phyloP scores from a whole-genome alignment of 306 rosid genomes.

The Malus sylvestris region DNA sequence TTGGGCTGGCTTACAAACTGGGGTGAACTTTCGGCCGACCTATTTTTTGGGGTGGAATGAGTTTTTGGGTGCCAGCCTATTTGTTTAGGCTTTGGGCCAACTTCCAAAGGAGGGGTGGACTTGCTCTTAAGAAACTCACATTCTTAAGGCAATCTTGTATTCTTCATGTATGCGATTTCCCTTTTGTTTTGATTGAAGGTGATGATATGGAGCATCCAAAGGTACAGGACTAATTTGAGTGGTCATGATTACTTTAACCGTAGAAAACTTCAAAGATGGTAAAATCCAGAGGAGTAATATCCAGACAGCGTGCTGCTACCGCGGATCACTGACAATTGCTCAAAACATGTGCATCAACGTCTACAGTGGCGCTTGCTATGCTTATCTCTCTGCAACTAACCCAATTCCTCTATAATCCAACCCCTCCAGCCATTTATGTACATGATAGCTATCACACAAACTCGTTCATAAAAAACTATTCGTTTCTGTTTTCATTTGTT shows the following conservation, averaged over 20 bases:
- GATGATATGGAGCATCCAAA: not conserved
- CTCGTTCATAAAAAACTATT: too few relatives aligned
- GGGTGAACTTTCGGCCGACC: too few relatives aligned
- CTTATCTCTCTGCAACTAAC: not conserved
- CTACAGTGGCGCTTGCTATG: constrained; percentile 1
- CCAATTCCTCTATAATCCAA: not conserved
- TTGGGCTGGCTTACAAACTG: too few relatives aligned
- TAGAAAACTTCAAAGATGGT: not conserved
- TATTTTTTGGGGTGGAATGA: too few relatives aligned
- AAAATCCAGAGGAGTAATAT: not conserved
- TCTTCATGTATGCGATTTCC: too few relatives aligned
- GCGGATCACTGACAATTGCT: not conserved
- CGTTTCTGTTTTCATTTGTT: not conserved
- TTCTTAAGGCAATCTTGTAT: too few relatives aligned
- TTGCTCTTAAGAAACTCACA: too few relatives aligned
- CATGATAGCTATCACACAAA: not conserved
- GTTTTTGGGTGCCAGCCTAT: too few relatives aligned
- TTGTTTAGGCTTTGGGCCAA: too few relatives aligned
- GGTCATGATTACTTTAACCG: not conserved
- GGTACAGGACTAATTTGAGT: not conserved
- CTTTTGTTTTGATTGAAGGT: too few relatives aligned
- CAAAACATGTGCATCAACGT: constrained; percentile 9
- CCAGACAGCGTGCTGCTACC: not conserved
- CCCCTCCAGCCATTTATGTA: not conserved
- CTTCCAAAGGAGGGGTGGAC: too few relatives aligned